These are phyloP conservation scores for Calonectria hongkongensis DNA, from an alignment of 2,329 filamentous ascomycete genomes.

Conservation along the genomic window DNA sequence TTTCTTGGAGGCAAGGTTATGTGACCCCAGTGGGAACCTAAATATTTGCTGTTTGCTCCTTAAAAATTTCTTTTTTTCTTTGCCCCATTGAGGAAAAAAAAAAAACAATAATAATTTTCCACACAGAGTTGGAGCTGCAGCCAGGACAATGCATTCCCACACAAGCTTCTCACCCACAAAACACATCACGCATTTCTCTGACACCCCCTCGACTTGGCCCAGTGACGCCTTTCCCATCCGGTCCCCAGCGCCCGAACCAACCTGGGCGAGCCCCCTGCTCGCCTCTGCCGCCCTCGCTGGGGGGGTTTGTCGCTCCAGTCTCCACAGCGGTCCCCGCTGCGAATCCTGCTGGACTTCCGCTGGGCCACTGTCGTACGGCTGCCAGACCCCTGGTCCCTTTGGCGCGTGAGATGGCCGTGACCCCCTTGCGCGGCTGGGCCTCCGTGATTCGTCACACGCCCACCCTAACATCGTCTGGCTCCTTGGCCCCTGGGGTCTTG, in stretches of 20 bases:
- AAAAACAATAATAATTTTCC: not conserved
- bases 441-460: conserved; percentile 49
- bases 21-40: conserved; percentile 2
- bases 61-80: not conserved
- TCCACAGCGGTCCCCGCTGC: conserved; percentile 18
- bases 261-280: conserved; percentile 36
- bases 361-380: conserved; percentile 47
- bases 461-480: conserved; percentile 36
- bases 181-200: conserved; percentile 28
- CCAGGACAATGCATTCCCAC: conserved; percentile 3
- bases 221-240: conserved; percentile 51
- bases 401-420: conserved; percentile 42
- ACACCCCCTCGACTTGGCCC: conserved; percentile 36
- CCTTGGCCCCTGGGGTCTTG: conserved; percentile 24
- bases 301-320: conserved; percentile 26
- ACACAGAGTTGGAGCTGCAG: conserved; percentile 3
- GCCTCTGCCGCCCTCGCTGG: conserved; percentile 44
- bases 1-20: conserved; percentile 1
- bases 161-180: conserved; percentile 26
- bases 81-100: not conserved
- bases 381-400: conserved; percentile 37
- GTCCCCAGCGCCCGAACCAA: conserved; percentile 49
- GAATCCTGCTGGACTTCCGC: conserved; percentile 22
- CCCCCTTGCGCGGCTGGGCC: conserved; percentile 38
- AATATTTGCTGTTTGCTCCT: not conserved